phyloP scores from a whole-genome alignment of 1,284 basidiomycete species.

The Sporisorium scitamineum region DNA sequence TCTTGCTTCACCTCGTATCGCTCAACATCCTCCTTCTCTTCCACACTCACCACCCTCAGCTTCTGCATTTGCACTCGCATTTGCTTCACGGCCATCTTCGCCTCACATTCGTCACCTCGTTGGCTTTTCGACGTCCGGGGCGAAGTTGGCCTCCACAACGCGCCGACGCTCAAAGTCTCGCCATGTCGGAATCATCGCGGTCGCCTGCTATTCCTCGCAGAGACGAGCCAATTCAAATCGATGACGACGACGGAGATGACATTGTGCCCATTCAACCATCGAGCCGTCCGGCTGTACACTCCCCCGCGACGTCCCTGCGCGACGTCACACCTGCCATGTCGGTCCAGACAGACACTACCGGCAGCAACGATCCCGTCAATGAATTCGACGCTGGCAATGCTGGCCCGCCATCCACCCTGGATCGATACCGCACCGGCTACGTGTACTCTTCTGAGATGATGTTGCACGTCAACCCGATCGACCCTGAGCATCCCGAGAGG shows the following conservation, averaged over 20 bases:
- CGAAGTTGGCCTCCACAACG: neutral
- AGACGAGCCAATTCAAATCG: slow-evolving; percentile 20
- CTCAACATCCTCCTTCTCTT: neutral
- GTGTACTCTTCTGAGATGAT: slow-evolving; percentile 91
- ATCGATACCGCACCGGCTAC: slow-evolving; percentile 74
- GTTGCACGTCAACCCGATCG: slow-evolving; percentile 75
- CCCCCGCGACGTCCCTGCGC: slow-evolving; percentile 15
- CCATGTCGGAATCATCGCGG: slow-evolving; percentile 20
- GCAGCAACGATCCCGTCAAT: slow-evolving; percentile 8
- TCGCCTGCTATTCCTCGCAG: slow-evolving; percentile 4
- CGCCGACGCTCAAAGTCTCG: neutral
- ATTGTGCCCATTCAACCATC: neutral
- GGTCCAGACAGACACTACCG: slow-evolving; percentile 18
- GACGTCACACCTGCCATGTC: slow-evolving; percentile 42
- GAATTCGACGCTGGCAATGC: neutral
- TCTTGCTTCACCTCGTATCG: neutral
- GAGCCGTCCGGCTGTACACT: neutral
- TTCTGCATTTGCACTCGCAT: neutral
- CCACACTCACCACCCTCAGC: neutral
- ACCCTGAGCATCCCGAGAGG: slow-evolving; percentile 82
- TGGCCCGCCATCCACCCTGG: neutral
- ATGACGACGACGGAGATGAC: slow-evolving; percentile 30
- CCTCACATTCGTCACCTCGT: neutral
- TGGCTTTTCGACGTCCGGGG: neutral
- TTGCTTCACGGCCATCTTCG: neutral